Percentiles rank a stretch among this genome's conserved stretches.
Conservation (phyloP, 108 stramenopile genomes). For the Cyclostephanos tholiformis region DNA sequence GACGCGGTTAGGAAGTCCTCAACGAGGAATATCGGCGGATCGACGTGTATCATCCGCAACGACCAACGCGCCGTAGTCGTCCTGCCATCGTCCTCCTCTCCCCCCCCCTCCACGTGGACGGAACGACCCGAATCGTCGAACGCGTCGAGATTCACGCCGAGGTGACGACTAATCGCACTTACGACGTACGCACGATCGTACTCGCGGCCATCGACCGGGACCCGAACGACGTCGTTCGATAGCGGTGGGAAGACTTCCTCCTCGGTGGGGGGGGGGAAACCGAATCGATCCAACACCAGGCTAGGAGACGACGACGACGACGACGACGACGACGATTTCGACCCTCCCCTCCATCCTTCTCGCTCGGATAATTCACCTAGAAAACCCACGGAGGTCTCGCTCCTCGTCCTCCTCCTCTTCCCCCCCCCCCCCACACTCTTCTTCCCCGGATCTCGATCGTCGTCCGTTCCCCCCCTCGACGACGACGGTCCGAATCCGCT, state of each 20-base stretch:
- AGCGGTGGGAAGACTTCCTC: slow-evolving; percentile 83
- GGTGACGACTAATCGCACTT: slow-evolving; percentile 47
- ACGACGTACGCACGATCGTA: slow-evolving; percentile 49
- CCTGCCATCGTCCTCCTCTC: slow-evolving; percentile 28
- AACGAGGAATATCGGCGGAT: slow-evolving; percentile 71
- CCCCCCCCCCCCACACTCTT: not conserved
- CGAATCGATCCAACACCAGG: slow-evolving; percentile 68
- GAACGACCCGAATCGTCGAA: slow-evolving; percentile 68
- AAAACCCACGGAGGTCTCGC: not conserved
- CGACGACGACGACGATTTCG: not conserved
- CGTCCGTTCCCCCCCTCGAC: not conserved
- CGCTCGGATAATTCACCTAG: not conserved
- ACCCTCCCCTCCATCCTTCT: not conserved
- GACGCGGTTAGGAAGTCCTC: slow-evolving; percentile 71
- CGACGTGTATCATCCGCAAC: slow-evolving; percentile 65
- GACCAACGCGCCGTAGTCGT: slow-evolving; percentile 28
- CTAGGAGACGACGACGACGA: slow-evolving; percentile 23
- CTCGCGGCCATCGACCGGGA: slow-evolving; percentile 31
- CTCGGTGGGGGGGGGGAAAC: slow-evolving; percentile 67
- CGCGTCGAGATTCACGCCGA: slow-evolving; percentile 47
- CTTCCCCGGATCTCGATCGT: not conserved
- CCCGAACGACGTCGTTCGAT: slow-evolving; percentile 45
- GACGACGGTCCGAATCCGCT: not conserved
- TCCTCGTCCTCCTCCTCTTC: not conserved
- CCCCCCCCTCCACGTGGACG: slow-evolving; percentile 24